A percentile compares a stretch with the other conserved stretches of the same genome.
Conservation (phyloP, 2,329 filamentous ascomycete genomes). For the Juglanconis juglandina region DNA sequence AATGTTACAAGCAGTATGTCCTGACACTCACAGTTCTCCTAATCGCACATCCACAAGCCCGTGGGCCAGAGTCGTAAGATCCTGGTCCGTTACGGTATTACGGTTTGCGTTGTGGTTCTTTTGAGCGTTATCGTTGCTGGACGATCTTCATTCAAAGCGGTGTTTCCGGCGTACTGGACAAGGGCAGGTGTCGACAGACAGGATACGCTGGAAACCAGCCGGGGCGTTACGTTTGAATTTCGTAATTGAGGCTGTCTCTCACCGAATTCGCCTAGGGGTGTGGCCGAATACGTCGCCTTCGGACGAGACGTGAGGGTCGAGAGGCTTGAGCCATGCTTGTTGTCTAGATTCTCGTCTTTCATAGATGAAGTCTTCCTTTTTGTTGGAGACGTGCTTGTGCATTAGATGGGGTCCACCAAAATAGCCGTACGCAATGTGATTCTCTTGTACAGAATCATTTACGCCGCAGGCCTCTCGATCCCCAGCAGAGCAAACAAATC, state of each 20-base stretch:
- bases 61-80: background rate
- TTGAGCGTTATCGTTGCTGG: background rate
- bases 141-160: slow-evolving; percentile 3
- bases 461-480: slow-evolving; percentile 29
- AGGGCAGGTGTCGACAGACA: background rate
- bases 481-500: slow-evolving; percentile 51
- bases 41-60: background rate
- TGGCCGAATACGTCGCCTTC: background rate
- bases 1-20: background rate
- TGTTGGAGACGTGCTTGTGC: background rate
- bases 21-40: slow-evolving; percentile 29
- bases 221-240: background rate
- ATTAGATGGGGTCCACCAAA: background rate
- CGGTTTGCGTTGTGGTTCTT: background rate
- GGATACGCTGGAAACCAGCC: background rate
- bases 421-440: background rate
- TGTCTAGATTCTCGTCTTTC: background rate
- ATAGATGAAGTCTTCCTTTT: background rate
- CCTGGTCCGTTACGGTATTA: background rate
- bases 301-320: background rate
- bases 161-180: slow-evolving; percentile 17
- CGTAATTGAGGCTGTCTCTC: background rate
- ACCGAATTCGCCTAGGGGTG: background rate
- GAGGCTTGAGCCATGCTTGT: background rate
- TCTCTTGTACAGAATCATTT: background rate